phyloP scores from a whole-genome alignment of 2,329 filamentous ascomycete species.

The Fusarium sp. region DNA sequence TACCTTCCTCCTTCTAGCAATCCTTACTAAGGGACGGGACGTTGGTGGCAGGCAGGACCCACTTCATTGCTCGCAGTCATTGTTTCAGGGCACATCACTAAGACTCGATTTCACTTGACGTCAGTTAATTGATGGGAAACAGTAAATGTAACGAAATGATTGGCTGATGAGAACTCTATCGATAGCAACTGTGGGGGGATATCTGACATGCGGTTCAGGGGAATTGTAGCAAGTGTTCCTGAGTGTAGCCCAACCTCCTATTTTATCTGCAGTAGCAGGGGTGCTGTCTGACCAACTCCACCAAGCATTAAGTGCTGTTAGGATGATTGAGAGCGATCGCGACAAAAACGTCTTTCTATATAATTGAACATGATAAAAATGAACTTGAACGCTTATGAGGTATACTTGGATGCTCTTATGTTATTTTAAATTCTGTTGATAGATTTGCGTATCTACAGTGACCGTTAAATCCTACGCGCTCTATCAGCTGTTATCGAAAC shows the following conservation, averaged over 20 bases:
- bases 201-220: slow-evolving; percentile 20
- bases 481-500: slow-evolving; percentile 46
- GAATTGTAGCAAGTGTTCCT: slow-evolving; percentile 15
- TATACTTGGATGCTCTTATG: not conserved
- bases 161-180: not conserved
- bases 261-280: slow-evolving; percentile 29
- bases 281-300: slow-evolving; percentile 43
- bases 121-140: not conserved
- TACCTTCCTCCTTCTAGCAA: not conserved
- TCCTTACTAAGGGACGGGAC: not conserved
- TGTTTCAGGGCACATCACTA: not conserved
- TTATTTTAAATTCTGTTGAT: no score
- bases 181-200: not conserved
- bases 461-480: not conserved
- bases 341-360: not conserved
- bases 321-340: not conserved
- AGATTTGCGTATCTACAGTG: not conserved
- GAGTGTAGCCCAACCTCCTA: slow-evolving; percentile 44
- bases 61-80: not conserved
- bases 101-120: not conserved
- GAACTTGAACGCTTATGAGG: accelerated
- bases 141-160: not conserved
- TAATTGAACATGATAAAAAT: not conserved
- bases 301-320: slow-evolving; percentile 50
- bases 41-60: not conserved